phyloP scores from a whole-genome alignment of 148 eudicot genomes.

The Dianthus caryophyllus region DNA sequence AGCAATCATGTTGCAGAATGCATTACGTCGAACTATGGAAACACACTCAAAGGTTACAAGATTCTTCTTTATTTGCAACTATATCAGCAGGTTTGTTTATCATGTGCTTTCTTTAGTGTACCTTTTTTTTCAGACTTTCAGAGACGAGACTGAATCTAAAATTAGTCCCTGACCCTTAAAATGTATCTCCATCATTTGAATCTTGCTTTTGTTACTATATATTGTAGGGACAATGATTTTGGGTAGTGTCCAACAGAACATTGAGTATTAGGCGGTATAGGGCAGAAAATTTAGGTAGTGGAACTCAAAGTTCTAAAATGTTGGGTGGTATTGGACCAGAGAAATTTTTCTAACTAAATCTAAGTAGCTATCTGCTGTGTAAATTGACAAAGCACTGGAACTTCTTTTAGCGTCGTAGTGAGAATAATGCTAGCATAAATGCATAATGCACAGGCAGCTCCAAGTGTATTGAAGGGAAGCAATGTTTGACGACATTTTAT shows the following conservation, averaged over 20 bases:
- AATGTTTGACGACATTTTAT: too few species aligned
- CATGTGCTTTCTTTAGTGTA: not conserved
- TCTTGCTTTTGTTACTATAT: too few species aligned
- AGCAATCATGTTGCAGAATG: conserved; percentile 55
- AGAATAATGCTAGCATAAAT: not conserved
- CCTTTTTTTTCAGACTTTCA: not conserved
- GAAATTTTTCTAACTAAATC: too few species aligned
- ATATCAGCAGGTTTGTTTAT: conserved; percentile 79
- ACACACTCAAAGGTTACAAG: conserved; percentile 94
- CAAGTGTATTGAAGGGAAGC: not conserved
- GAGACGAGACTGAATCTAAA: not conserved
- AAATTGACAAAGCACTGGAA: not conserved
- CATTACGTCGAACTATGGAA: conserved; percentile 95
- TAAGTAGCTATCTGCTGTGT: not conserved
- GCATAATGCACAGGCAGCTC: not conserved
- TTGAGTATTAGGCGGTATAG: too few species aligned
- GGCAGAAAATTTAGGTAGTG: too few species aligned
- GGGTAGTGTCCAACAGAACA: too few species aligned
- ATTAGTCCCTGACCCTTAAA: too few species aligned
- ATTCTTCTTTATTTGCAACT: conserved; percentile 93
- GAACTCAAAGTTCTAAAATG: too few species aligned
- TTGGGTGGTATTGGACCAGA: too few species aligned
- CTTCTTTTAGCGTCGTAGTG: not conserved
- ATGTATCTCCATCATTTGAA: too few species aligned
- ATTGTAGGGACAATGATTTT: too few species aligned